Evolutionary conservation across 495 filamentous ascomycete genomes (phyloP).

Genomic region (Penicillium flavigenum): DNA sequence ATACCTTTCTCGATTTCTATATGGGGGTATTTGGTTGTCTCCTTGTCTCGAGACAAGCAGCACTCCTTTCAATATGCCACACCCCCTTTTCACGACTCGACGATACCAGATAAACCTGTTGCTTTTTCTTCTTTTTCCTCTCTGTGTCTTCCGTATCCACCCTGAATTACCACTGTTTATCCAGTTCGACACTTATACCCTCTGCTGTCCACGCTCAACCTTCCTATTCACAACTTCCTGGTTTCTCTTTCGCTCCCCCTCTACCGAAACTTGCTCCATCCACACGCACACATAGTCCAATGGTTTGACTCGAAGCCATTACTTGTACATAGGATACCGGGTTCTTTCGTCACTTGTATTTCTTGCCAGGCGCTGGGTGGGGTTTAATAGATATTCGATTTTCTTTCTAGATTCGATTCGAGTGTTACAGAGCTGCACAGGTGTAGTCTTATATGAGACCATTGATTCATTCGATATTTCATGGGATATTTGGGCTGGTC

Average conservation of each 20-base stretch:
- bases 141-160: slow-evolving; percentile 5
- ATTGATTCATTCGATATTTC: not conserved
- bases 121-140: slow-evolving; percentile 6
- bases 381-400: not conserved
- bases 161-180: slow-evolving; percentile 1
- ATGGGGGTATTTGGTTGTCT: not conserved
- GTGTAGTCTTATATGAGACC: not conserved
- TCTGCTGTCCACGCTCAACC: slow-evolving; percentile 5
- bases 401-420: not conserved
- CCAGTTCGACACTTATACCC: slow-evolving; percentile 14
- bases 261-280: not conserved
- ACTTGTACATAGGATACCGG: slow-evolving; percentile 2
- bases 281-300: not conserved
- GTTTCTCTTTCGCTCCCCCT: not conserved
- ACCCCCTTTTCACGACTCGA: slow-evolving; percentile 17
- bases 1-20: not conserved
- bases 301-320: not conserved
- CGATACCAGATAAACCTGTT: slow-evolving; percentile 23
- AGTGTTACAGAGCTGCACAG: not conserved
- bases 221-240: slow-evolving; percentile 2
- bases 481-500: no score
- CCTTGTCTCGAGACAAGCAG: not conserved
- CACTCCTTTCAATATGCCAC: not conserved
- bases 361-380: slow-evolving; percentile 5
- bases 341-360: slow-evolving; percentile 5